A percentile compares a stretch with the other conserved stretches of the same genome.
Evolutionary conservation across 345 rosid genomes (phyloP).

Genomic region (Eucalyptus curtisii): DNA sequence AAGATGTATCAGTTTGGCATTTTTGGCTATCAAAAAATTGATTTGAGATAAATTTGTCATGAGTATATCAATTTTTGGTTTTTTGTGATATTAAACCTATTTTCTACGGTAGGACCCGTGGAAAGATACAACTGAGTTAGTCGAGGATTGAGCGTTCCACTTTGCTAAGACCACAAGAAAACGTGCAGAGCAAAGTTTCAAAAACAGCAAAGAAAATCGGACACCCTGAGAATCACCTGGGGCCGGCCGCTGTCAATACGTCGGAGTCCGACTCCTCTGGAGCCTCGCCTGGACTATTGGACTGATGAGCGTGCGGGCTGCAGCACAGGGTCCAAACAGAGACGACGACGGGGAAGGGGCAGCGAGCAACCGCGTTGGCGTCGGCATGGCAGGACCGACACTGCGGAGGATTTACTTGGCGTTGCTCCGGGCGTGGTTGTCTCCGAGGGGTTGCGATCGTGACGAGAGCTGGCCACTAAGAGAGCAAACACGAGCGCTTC

Average conservation of each 20-base stretch:
- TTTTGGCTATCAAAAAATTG: no score
- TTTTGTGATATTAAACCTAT: no score
- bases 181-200: not conserved
- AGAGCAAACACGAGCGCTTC: not conserved
- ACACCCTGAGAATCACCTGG: not conserved
- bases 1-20: rapidly evolving
- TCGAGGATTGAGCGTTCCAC: not conserved
- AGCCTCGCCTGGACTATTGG: not conserved
- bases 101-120: not conserved
- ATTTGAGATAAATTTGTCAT: rapidly evolving
- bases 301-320: not conserved
- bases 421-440: not conserved
- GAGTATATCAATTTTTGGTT: no score
- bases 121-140: not conserved
- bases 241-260: rapidly evolving
- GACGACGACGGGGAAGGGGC: not conserved
- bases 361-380: not conserved
- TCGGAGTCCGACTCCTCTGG: not conserved
- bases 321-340: not conserved
- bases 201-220: not conserved
- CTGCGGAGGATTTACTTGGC: not conserved
- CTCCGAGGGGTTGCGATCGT: not conserved
- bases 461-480: not conserved
- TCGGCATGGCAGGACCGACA: not conserved
- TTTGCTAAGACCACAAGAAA: not conserved